Evolutionary conservation across 2,329 filamentous ascomycete species (phyloP), one percentile per base, ranked within the genome.

Genomic region (Ilyonectria destructans): DNA sequence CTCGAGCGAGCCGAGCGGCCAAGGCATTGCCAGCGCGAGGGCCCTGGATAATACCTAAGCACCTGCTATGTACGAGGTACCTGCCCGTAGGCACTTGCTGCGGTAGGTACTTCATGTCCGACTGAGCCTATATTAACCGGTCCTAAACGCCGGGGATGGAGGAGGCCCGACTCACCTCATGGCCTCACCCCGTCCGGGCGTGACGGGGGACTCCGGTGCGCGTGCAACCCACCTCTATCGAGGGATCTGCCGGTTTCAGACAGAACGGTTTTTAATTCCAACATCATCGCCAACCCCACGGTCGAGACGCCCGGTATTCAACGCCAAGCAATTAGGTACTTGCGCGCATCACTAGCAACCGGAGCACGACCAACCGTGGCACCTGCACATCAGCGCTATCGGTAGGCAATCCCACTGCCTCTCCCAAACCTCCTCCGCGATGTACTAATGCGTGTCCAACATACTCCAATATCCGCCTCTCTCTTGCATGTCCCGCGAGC

Each of bases 401-500:
- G 40, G 17, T n/a, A 43, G 15, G 17, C 17, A 19, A 59, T 29
- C 21, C 49, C 51, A 60, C 45, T 60, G n/a, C 33, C 21, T 26
- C 21, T 3, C 21, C 35, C 35, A 26, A 61, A 54, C 15, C 58
- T 19, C 58, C 40, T 61, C 51, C 43, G 15, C 58, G 48, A 46
- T 46, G 45, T 21, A 23, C 45, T 13, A 46, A 46, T 15, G 35
- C 15, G 19, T 10, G 10, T 21, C 19, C 19, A 46, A 46, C 6
- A 46, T 54, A 54, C 51, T 35, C 40, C 40, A 8, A 37, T 8
- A 21, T 29, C 31, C 55, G 52, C 29, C 43, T 65, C 23, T 26
- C 37, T 15, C 56, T 35, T 37, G 55, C 56, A 65, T 65, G 55
- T 55, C 29, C 52, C 31, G 29, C 35, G 35, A 23, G 49, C 46